Evolutionary conservation across 179 eudicot species (phyloP), one percentile per base, ranked within the genome.

Genomic region (Patellifolia procumbens): DNA sequence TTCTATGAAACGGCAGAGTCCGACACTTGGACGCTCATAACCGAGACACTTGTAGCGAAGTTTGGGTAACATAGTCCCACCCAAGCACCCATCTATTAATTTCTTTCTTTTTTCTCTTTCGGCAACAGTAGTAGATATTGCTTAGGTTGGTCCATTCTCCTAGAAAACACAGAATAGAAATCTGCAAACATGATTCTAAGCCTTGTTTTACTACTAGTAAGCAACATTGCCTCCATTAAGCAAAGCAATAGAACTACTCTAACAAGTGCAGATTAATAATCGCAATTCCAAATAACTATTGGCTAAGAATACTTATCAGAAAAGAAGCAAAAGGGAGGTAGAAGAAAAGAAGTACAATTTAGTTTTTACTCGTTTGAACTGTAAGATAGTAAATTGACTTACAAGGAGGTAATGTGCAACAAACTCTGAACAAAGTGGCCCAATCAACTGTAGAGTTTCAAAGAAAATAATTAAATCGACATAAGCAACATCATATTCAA

Each of bases 361-460:
- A 62, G 46, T 26, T 48, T 13, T 76, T 60, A 31, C 28, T 70
- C 56, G 65, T 65, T 64, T 72, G 61, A 34, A n/a, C 42, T 28
- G 32, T 35, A 58, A 43, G 32, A 53, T 45, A 69, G 34, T 75
- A 17, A 62, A 37, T n/a, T 65, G 59, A 76, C 80, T 76, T 37
- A 58, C 28, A 59, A 67, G 78, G 58, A 67, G 75, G 70, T 34
- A 65, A n/a, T 76, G 74, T 76, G 34, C 51, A 68, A 76, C 45
- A 72, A 65, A 62, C 64, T 63, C 19, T 32, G 65, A 75, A 52
- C 80, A 75, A 70, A 76, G 76, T 76, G 80, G 74, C 83, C 80
- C 74, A 81, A 76, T 72, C 71, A 66, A 68, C 28, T 28, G 32
- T 20, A 73, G 43, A 73, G 39, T 26, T 43, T 31, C 49, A 52